Percentiles rank a stretch among this genome's conserved stretches.
phyloP scores from a whole-genome alignment of 108 stramenopile species.

The Cafeteria roenbergensis region DNA sequence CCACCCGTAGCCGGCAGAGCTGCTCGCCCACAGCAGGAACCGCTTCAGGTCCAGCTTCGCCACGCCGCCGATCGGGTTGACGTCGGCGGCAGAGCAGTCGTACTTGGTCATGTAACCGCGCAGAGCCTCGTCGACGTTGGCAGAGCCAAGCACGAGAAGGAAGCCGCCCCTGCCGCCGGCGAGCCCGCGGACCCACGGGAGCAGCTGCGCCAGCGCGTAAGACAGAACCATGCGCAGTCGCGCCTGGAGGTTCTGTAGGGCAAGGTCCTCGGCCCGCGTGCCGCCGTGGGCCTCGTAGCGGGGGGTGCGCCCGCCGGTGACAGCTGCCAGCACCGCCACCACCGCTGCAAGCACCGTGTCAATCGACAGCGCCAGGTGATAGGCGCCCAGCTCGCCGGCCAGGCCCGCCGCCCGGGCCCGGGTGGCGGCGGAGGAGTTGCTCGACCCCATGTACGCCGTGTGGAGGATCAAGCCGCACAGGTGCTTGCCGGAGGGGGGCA shows the following conservation, averaged over 20 bases:
- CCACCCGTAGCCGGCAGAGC: conserved; percentile 30
- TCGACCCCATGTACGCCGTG: conserved; percentile 87
- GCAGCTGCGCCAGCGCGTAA: conserved; percentile 84
- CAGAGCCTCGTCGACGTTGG: conserved; percentile 94
- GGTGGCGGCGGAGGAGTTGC: conserved; percentile 67
- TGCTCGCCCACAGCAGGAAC: conserved; percentile 18
- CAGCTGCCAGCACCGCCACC: conserved; percentile 55
- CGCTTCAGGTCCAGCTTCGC: conserved; percentile 63
- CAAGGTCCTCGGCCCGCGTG: conserved; percentile 74
- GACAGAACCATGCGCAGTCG: conserved; percentile 88
- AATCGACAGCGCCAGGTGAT: conserved; percentile 72
- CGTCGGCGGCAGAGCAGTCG: conserved; percentile 89
- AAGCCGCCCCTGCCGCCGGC: conserved; percentile 47
- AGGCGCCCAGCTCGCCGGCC: conserved; percentile 68
- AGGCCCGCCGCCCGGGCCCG: conserved; percentile 62
- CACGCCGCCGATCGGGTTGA: conserved; percentile 95
- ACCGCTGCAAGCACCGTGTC: conserved; percentile 73
- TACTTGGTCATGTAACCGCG: conserved; percentile 99
- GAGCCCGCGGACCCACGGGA: conserved; percentile 70
- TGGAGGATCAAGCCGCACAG: conserved; percentile 69
- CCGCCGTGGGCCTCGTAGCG: conserved; percentile 64
- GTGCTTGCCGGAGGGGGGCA: conserved; percentile 62
- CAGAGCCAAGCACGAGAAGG: conserved; percentile 83
- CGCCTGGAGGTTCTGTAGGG: conserved; percentile 96
- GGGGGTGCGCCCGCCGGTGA: conserved; percentile 62